Base-by-base conservation (phyloP, 2,329 filamentous ascomycete species). In the Fusarium beomiforme region DNA sequence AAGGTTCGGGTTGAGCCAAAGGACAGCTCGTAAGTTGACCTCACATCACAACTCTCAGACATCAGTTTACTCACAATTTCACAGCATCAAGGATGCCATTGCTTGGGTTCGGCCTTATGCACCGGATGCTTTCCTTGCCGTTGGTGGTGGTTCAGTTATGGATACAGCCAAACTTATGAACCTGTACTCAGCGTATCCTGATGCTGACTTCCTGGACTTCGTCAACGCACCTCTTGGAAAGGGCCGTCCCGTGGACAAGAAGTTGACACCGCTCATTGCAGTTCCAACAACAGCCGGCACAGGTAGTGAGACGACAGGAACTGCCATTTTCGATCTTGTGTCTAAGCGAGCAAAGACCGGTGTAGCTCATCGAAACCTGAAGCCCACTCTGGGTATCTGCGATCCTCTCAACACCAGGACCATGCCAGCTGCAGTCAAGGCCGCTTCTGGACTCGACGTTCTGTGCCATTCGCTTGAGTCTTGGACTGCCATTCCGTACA, bases 151-250 rank as follows among this genome's bases (percentile, higher is more conserved):
- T 39, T 97, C 94, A 41, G 96, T 98, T 72, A 99, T 99, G 74
- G 96, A 99, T 82, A 99, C 96, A 2, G 95, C 96, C 59, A 99
- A 99, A 83, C 87, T 99, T 61, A 98, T 99, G 95, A 99, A 99
- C 79, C 87, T 99, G 1, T 98, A 98, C 83, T 93, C 91, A 2
- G 91, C 90, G 69, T 98, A 94, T 79, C 95, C 95, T 0, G 92
- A 98, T 11, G 95, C 95, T 36, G 93, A 96, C 75, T 98, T 99
- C 79, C 87, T 98, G 37, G 95, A 99, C 85, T 99, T 99, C 70
- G 96, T 99, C 81, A 98, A 98, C 78, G 95, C 95, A 1, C 96
- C 96, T 0, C 84, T 98, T 0, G 96, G 96, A 64, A 94, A 92
- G 69, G 96, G 96, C 7, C 83, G 88, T n/a, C 93, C 93, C 0